A percentile compares a stretch with the other conserved stretches of the same genome.
Evolutionary conservation across 352 stramenopile genomes (phyloP).

Genomic region (Achlya hypogyna): DNA sequence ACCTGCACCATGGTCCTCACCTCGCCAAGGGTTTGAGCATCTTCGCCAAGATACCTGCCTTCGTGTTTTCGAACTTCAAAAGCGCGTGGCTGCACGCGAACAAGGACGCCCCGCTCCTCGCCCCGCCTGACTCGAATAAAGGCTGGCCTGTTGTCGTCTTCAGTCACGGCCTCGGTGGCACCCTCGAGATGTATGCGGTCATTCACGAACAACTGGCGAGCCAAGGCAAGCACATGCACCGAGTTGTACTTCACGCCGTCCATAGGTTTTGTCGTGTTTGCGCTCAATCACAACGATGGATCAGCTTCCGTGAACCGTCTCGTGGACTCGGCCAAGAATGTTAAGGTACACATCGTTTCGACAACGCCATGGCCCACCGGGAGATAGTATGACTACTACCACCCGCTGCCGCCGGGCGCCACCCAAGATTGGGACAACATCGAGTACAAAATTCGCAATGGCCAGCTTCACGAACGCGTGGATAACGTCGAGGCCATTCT

Average conservation of each 20-base stretch:
- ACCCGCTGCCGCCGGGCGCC: constrained; percentile 38
- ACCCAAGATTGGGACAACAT: constrained; percentile 38
- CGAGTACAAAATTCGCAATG: constrained; percentile 50
- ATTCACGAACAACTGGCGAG: constrained; percentile 62
- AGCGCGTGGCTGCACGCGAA: constrained; percentile 40
- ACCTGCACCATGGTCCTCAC: constrained; percentile 48
- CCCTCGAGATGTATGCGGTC: constrained; percentile 51
- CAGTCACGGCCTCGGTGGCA: constrained; percentile 48
- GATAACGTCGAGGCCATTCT: constrained; percentile 40
- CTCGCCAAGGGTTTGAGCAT: constrained; percentile 36
- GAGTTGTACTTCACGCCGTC: neutral
- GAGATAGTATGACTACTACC: constrained; percentile 39
- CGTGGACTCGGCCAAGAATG: constrained; percentile 14
- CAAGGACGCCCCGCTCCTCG: constrained; percentile 30
- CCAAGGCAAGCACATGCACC: constrained; percentile 24
- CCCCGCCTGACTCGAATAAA: constrained; percentile 4
- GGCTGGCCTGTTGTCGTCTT: constrained; percentile 52
- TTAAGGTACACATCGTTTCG: constrained; percentile 2
- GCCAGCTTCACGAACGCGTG: constrained; percentile 45
- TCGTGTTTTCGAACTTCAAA: constrained; percentile 42
- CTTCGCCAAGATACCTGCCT: constrained; percentile 40
- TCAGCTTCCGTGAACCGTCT: constrained; percentile 44
- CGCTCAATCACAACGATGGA: constrained; percentile 54
- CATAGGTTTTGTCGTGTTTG: constrained; percentile 33
- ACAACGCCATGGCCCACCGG: constrained; percentile 9